Percentiles rank a stretch among this genome's conserved stretches.
Conservation (phyloP, 78 protist species). For the Guillardia theta region DNA sequence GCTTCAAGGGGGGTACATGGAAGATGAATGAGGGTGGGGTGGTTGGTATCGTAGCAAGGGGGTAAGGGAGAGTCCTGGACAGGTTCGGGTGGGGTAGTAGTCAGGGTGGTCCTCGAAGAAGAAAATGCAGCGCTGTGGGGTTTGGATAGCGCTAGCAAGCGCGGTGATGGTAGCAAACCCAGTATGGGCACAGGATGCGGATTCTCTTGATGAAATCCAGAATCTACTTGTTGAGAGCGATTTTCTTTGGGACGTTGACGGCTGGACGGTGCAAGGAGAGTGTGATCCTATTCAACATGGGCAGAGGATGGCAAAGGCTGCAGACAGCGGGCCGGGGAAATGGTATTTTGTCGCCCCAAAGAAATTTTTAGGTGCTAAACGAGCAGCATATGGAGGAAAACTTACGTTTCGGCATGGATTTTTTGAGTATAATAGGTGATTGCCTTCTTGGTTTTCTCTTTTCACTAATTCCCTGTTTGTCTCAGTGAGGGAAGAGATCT, state of each 20-base stretch:
- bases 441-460: not conserved
- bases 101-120: no score
- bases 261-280: not conserved
- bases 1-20: no score
- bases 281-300: not conserved
- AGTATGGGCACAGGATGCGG: no score
- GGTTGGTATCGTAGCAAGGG: no score
- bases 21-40: no score
- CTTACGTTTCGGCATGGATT: conserved; percentile 2
- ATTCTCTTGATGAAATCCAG: no score
- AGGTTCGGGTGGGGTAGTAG: no score
- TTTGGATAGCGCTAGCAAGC: no score
- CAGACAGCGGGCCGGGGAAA: not conserved
- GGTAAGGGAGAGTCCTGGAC: no score
- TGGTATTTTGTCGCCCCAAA: conserved; percentile 14
- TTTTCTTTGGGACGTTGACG: conserved; percentile 19
- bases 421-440: not conserved
- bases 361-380: not conserved
- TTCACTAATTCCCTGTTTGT: not conserved
- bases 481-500: not conserved
- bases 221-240: not conserved
- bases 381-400: not conserved
- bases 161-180: no score
- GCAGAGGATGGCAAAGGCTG: conserved; percentile 1
- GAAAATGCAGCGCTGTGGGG: no score